These are phyloP conservation scores for Leccinum incarnatum DNA, from an alignment of 768 basidiomycete genomes.

Conservation along the genomic window DNA sequence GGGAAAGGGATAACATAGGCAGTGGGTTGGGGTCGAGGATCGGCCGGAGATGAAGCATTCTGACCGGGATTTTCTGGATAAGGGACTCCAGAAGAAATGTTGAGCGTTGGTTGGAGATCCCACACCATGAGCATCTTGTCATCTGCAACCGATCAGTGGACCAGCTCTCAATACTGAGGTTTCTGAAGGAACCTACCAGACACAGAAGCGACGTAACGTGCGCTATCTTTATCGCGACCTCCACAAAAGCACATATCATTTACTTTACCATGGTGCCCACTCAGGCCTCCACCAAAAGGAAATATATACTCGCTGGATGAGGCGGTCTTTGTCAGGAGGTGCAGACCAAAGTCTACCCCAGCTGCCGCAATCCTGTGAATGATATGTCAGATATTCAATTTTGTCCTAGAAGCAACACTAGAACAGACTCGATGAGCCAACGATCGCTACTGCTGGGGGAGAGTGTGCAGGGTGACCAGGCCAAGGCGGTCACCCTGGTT, in stretches of 20 bases:
- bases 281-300: conserved; percentile 75
- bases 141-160: conserved; percentile 40
- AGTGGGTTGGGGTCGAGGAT: conserved; percentile 62
- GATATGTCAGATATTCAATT: conserved; percentile 7
- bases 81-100: conserved; percentile 40
- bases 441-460: conserved; percentile 63
- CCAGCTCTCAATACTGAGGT: background rate
- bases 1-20: conserved; percentile 74
- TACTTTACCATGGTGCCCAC: conserved; percentile 75
- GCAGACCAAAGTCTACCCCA: conserved; percentile 64
- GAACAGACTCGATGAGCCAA: conserved; percentile 70
- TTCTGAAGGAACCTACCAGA: conserved; percentile 48
- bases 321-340: conserved; percentile 60
- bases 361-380: conserved; percentile 63
- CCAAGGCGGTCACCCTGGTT: conserved; percentile 64
- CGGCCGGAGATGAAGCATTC: conserved; percentile 29
- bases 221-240: conserved; percentile 62
- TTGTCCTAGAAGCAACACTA: background rate
- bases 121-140: conserved; percentile 86
- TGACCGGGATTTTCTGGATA: conserved; percentile 32
- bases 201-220: conserved; percentile 76
- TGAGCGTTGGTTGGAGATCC: conserved; percentile 66
- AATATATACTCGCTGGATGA: conserved; percentile 52
- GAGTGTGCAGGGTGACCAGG: conserved; percentile 70
- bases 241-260: conserved; percentile 82